phyloP scores from a whole-genome alignment of 2,329 filamentous ascomycete genomes.

The Curvularia spicifera region DNA sequence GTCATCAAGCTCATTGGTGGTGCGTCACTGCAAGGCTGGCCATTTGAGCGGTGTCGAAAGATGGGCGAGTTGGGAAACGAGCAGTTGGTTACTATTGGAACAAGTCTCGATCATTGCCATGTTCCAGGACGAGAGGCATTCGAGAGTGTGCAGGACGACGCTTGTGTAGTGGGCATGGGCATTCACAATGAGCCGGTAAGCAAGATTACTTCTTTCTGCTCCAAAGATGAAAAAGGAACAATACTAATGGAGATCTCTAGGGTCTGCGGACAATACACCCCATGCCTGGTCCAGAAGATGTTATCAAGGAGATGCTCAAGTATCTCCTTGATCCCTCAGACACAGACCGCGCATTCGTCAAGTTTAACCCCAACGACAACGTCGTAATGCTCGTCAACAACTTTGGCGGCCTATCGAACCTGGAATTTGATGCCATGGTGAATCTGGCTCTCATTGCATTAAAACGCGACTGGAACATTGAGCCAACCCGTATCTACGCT shows the following conservation, averaged over 20 bases:
- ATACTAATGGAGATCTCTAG: slow-evolving; percentile 24
- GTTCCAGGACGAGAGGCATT: slow-evolving; percentile 60
- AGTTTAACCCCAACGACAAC: slow-evolving; percentile 55
- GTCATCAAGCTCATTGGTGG: slow-evolving; percentile 57
- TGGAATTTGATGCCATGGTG: slow-evolving; percentile 58
- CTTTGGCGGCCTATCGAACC: slow-evolving; percentile 56
- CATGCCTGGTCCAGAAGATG: slow-evolving; percentile 57
- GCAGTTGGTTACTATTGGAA: slow-evolving; percentile 59
- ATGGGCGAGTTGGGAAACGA: slow-evolving; percentile 54
- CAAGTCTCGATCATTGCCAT: slow-evolving; percentile 60
- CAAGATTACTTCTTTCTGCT: neutral
- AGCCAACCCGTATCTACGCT: slow-evolving; percentile 56
- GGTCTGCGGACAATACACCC: slow-evolving; percentile 55
- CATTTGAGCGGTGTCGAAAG: slow-evolving; percentile 54
- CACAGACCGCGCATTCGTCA: slow-evolving; percentile 57
- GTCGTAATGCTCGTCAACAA: slow-evolving; percentile 58
- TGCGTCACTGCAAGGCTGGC: slow-evolving; percentile 53
- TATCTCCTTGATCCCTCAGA: slow-evolving; percentile 58
- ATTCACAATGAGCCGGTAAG: slow-evolving; percentile 60
- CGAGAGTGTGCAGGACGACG: slow-evolving; percentile 52
- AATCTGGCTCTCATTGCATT: slow-evolving; percentile 52
- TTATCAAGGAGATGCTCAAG: slow-evolving; percentile 57
- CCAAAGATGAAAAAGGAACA: neutral
- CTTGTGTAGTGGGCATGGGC: slow-evolving; percentile 55
- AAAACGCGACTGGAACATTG: slow-evolving; percentile 57